Conservation (phyloP, 352 stramenopile species). For the Pythium pyrilobum region DNA sequence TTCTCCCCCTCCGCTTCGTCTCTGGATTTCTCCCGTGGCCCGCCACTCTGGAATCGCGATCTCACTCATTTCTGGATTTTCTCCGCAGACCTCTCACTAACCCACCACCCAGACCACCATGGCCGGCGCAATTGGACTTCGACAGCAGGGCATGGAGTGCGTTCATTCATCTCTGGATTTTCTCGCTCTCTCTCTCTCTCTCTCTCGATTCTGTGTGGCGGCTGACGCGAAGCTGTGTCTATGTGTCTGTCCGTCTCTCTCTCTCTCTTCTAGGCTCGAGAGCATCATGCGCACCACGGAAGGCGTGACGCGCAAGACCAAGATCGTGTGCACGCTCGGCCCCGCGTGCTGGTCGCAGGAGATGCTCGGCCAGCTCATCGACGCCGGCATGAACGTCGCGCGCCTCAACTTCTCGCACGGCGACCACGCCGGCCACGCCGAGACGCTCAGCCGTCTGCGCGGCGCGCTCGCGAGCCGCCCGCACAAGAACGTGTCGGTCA, state of each 20-base stretch:
- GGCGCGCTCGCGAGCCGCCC: constrained; percentile 52
- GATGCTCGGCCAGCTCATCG: constrained; percentile 85
- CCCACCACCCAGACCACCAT: constrained; percentile 15
- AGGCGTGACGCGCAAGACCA: constrained; percentile 73
- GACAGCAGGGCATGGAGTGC: constrained; percentile 37
- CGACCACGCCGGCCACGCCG: constrained; percentile 86
- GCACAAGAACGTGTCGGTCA: constrained; percentile 85
- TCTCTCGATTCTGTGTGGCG: too few species aligned
- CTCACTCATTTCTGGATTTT: constrained; percentile 2
- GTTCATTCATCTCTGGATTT: neutral
- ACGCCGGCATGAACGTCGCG: constrained; percentile 95
- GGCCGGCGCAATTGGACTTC: constrained; percentile 43
- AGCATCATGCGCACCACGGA: constrained; percentile 51
- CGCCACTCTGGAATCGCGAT: neutral
- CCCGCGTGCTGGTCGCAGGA: constrained; percentile 92
- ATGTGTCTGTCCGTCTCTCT: neutral
- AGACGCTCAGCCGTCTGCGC: constrained; percentile 63
- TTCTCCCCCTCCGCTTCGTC: neutral
- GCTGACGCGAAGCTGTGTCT: too few species aligned
- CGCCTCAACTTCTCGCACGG: constrained; percentile 99
- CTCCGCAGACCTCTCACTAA: neutral
- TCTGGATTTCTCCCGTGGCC: too few species aligned
- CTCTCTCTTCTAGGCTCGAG: constrained; percentile 27
- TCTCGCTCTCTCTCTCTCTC: neutral
- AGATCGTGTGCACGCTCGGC: constrained; percentile 90